Percentiles rank a stretch among this genome's conserved stretches.
Conservation (phyloP, 1,284 basidiomycete genomes). For the Serendipita sp. region DNA sequence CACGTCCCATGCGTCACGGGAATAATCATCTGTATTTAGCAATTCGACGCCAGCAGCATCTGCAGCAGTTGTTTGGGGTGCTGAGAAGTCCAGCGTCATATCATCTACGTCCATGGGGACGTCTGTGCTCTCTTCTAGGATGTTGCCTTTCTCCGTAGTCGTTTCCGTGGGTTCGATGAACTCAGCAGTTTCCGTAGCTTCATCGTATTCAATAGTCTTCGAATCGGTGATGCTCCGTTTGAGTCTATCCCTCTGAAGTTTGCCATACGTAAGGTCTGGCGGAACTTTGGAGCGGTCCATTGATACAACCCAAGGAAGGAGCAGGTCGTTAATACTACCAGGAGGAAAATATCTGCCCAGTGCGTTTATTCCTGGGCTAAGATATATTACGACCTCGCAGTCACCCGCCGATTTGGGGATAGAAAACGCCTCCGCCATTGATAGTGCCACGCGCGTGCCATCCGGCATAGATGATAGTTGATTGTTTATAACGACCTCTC, state of each 20-base stretch:
- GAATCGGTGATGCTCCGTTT: neutral
- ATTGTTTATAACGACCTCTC: constrained; percentile 40
- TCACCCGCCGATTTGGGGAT: constrained; percentile 49
- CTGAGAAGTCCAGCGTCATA: neutral
- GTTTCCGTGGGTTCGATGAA: neutral
- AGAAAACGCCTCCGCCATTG: constrained; percentile 48
- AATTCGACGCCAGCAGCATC: neutral
- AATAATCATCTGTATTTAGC: neutral
- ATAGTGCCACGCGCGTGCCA: constrained; percentile 36
- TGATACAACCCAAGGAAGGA: constrained; percentile 27
- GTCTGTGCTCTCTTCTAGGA: neutral
- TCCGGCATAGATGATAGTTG: constrained; percentile 37
- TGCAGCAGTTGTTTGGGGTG: neutral
- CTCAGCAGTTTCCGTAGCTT: neutral
- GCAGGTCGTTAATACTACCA: constrained; percentile 48
- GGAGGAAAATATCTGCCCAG: constrained; percentile 52
- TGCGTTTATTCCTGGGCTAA: constrained; percentile 50
- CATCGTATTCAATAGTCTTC: neutral
- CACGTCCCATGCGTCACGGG: constrained; percentile 40
- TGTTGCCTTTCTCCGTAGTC: neutral
- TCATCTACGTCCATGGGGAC: neutral
- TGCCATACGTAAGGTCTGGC: neutral
- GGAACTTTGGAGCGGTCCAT: neutral
- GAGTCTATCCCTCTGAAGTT: neutral
- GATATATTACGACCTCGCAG: constrained; percentile 47